A percentile compares a stretch with the other conserved stretches of the same genome.
phyloP scores from a whole-genome alignment of 192 early-diverging fungal genomes.

The Bifiguratus adelaidae region DNA sequence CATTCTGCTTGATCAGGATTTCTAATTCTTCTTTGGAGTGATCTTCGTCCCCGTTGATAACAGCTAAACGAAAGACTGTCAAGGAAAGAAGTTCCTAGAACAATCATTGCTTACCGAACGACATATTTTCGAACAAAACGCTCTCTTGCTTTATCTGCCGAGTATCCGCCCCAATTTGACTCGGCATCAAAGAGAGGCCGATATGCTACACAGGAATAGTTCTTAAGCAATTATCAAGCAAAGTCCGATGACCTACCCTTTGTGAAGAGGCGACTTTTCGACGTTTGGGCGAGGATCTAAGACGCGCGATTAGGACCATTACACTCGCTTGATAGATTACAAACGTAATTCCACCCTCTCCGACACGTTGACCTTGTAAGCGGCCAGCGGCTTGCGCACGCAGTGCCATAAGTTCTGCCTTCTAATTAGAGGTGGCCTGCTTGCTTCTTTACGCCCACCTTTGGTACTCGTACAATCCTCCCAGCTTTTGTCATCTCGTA shows the following conservation, averaged over 20 bases:
- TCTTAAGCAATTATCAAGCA: not conserved
- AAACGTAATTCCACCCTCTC: not conserved
- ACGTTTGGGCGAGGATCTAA: conserved; percentile 3
- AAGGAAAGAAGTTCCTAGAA: not conserved
- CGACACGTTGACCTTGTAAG: conserved; percentile 2
- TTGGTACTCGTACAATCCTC: conserved; percentile 28
- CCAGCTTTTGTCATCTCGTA: conserved; percentile 58
- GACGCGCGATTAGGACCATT: not conserved
- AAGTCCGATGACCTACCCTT: not conserved
- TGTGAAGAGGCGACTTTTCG: not conserved
- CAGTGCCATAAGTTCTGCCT: conserved; percentile 11
- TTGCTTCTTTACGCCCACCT: conserved; percentile 7
- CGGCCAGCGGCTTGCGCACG: not conserved
- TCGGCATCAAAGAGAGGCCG: conserved; percentile 4
- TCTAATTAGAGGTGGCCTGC: not conserved
- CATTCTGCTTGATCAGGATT: conserved; percentile 40
- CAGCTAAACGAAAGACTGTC: conserved; percentile 6
- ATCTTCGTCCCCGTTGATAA: conserved; percentile 22
- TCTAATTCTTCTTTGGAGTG: conserved; percentile 48
- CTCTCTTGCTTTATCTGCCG: conserved; percentile 25
- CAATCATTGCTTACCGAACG: conserved; percentile 44
- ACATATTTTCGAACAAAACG: conserved; percentile 47
- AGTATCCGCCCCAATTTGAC: conserved; percentile 27
- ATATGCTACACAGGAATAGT: not conserved
- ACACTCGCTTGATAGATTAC: not conserved